phyloP scores from a whole-genome alignment of 306 rosid species.

The Cucumis melo region DNA sequence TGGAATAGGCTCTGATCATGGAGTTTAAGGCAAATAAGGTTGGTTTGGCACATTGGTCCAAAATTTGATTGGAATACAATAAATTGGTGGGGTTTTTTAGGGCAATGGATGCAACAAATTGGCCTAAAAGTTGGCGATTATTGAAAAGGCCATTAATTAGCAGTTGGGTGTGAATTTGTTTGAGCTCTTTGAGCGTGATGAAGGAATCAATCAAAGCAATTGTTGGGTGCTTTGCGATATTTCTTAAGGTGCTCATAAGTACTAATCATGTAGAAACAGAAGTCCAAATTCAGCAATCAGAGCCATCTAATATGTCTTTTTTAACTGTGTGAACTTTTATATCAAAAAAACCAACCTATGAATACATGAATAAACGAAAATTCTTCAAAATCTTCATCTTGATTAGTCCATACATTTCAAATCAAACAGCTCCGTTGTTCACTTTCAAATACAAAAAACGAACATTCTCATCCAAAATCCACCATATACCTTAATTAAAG shows the following conservation, averaged over 20 bases:
- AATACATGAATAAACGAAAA: not conserved
- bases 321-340: not conserved
- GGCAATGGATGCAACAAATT: slow-evolving; percentile 27
- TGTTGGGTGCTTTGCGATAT: slow-evolving; percentile 26
- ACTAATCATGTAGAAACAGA: not conserved
- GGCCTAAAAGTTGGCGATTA: slow-evolving; percentile 15
- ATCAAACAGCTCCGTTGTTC: too few species aligned
- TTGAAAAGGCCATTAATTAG: slow-evolving; percentile 21
- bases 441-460: too few species aligned
- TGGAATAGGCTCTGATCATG: slow-evolving; percentile 54
- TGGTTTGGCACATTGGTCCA: slow-evolving; percentile 21
- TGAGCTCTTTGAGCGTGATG: slow-evolving; percentile 22
- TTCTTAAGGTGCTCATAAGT: slow-evolving; percentile 21
- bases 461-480: too few species aligned
- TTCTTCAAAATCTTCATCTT: slow-evolving; percentile 48
- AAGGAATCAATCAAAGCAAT: slow-evolving; percentile 19
- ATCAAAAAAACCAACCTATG: not conserved
- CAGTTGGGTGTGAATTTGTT: slow-evolving; percentile 38
- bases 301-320: not conserved
- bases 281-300: not conserved
- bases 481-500: too few species aligned
- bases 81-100: slow-evolving; percentile 18
- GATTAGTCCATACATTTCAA: not conserved
- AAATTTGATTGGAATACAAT: slow-evolving; percentile 12
- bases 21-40: slow-evolving; percentile 45